These are phyloP conservation scores for Stachybotrys elegans DNA, from an alignment of 2,329 filamentous ascomycete genomes.

Conservation along the genomic window DNA sequence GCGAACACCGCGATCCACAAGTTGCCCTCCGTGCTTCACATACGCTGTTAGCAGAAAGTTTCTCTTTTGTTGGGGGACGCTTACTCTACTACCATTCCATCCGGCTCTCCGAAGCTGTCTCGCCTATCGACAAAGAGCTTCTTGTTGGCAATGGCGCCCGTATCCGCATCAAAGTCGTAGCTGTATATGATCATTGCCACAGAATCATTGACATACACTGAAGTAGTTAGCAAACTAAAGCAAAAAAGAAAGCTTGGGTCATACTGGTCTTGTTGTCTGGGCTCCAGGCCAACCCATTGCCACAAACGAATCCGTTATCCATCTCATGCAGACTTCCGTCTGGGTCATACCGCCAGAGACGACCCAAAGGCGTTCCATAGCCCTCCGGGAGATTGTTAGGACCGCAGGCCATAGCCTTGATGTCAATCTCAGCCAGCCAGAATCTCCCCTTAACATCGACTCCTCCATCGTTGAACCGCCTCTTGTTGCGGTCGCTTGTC, in stretches of 20 bases:
- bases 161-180: slow-evolving; percentile 9
- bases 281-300: neutral
- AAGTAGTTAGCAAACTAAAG: neutral
- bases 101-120: neutral
- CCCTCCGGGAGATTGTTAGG: neutral
- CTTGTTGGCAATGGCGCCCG: slow-evolving; percentile 7
- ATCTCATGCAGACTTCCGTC: neutral
- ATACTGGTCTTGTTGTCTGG: neutral
- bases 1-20: neutral
- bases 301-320: neutral
- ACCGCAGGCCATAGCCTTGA: neutral
- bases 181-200: slow-evolving; percentile 3
- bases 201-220: neutral
- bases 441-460: neutral
- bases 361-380: neutral
- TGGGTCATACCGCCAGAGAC: neutral
- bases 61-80: neutral
- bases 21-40: neutral
- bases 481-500: neutral
- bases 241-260: neutral
- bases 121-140: slow-evolving; percentile 2
- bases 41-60: neutral
- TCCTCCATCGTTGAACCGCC: neutral
- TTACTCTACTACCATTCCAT: neutral
- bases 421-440: neutral